Evolutionary conservation across 2,329 filamentous ascomycete species (phyloP), one percentile per base, ranked within the genome.

Genomic region (Pseudogymnoascus sp.): DNA sequence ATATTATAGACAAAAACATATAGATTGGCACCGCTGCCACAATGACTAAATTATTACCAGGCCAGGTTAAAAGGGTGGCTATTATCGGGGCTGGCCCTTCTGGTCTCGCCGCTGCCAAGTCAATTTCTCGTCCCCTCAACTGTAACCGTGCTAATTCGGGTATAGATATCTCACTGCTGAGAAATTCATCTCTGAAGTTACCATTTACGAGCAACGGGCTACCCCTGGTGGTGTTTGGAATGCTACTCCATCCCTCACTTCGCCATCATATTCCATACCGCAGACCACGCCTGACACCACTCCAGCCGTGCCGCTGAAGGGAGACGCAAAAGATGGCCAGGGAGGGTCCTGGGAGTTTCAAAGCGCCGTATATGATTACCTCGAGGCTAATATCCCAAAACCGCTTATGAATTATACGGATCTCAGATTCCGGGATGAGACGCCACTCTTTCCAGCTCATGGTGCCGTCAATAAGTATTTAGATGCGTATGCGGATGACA

Each of bases 361-460:
- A 38, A 91, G 89, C 16, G 89, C 92, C 2, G 84, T 96, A 75
- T 97, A 97, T 73, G 85, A 91, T 58, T 77, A 82, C 23, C 78
- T 97, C 14, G 88, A 96, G 70, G 92, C 92, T 22, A 97, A 97
- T 73, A 92, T 97, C 58, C 90, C 92, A 0, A 84, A 88, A 64
- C 79, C 80, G 0, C 73, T 97, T 60, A 97, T 97, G 93, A 78
- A 81, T 3, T 97, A 87, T 73, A 87, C 87, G 4, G 89, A 93
- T 67, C 77, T 84, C 5, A 72, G 81, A 0, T 94, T 94, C 69
- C 80, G 84, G 0, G 69, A 79, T 1, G 80, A 85, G 11, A 79
- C 82, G 5, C 85, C 87, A 71, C 79, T 96, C 1, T 96, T 93
- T 68, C 93, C 93, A 0, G 82, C 80, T 22, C 85, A 92, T 65